Evolutionary conservation across 345 rosid genomes (phyloP), one percentile per base, ranked within the genome.

Genomic region (Punica granatum): DNA sequence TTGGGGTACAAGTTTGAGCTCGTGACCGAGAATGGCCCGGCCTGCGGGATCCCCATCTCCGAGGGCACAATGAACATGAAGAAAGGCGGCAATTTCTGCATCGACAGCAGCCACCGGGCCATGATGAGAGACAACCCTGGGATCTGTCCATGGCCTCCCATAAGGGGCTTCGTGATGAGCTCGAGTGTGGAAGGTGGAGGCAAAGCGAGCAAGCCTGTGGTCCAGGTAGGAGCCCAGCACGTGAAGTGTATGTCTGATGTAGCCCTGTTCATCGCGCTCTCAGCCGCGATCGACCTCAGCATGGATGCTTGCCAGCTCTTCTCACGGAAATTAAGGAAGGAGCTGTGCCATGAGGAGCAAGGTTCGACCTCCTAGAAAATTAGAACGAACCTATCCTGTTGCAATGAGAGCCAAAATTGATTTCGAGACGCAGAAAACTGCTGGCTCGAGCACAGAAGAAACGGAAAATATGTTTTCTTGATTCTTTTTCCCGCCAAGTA

Each of bases 1-100:
- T 75, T 92, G 58, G 92, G 98, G 42, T 90, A 92, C 83, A 90
- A 84, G 78, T 88, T 92, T 70, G 98, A 92, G 87, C 90, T 92
- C 5, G 90, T 86, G 32, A 86, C 84, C 0, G 90, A 88, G 39
- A 78, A 67, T 9, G 88, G 90, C 39, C 88, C 90, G 4, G 81
- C 79, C 30, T 71, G 82, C 16, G 79, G 94, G 60, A 83, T 89
- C 66, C 77, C 87, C 9, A 88, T 92, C 42, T 92, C 98, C 7
- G 79, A 92, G 76, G 90, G 78, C 28, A 92, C 97, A 53, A 74
- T 92, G 85, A 82, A 80, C 53, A 74, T 84, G 13, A 90, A 80
- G 66, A 88, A 72, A 60, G 98, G 96, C 6, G 98, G 98, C 0
- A 79, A 82, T 21, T 92, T 92, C 69, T 79, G 85, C 73, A 90